Conservation (phyloP, 805 yeast genomes). For the Osmozyma mogii region DNA sequence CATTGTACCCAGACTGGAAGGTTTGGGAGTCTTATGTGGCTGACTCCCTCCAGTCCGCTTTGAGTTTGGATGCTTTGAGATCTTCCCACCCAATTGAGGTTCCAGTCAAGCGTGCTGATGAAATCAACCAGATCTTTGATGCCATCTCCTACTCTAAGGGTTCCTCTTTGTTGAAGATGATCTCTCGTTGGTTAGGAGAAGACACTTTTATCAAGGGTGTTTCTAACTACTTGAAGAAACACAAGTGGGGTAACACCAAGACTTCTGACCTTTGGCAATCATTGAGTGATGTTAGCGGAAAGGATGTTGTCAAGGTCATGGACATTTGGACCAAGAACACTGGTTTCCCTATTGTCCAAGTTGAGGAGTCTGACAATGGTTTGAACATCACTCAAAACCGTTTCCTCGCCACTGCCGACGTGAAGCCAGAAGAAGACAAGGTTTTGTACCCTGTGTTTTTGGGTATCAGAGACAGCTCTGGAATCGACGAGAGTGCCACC, state of each 20-base stretch:
- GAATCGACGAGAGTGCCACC: conserved; percentile 52
- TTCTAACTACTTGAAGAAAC: conserved; percentile 65
- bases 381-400: conserved; percentile 63
- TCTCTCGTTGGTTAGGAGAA: conserved; percentile 72
- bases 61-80: conserved; percentile 68
- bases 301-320: conserved; percentile 68
- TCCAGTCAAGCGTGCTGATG: conserved; percentile 69
- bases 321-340: conserved; percentile 73
- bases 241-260: conserved; percentile 69
- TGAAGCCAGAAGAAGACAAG: conserved; percentile 63
- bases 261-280: conserved; percentile 76
- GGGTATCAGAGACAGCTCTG: conserved; percentile 50
- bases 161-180: conserved; percentile 71
- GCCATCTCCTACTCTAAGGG: conserved; percentile 81
- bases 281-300: conserved; percentile 59
- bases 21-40: conserved; percentile 81
- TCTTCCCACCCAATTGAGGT: conserved; percentile 84
- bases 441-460: conserved; percentile 64
- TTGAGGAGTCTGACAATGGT: conserved; percentile 38
- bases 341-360: conserved; percentile 70
- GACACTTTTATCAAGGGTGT: conserved; percentile 74
- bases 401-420: conserved; percentile 71
- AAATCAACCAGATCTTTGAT: conserved; percentile 78
- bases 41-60: conserved; percentile 67
- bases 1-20: conserved; percentile 76